A percentile compares a stretch with the other conserved stretches of the same genome.
These are phyloP conservation scores for Calycina herbarum DNA, from an alignment of 2,329 filamentous ascomycete genomes.

Conservation along the genomic window DNA sequence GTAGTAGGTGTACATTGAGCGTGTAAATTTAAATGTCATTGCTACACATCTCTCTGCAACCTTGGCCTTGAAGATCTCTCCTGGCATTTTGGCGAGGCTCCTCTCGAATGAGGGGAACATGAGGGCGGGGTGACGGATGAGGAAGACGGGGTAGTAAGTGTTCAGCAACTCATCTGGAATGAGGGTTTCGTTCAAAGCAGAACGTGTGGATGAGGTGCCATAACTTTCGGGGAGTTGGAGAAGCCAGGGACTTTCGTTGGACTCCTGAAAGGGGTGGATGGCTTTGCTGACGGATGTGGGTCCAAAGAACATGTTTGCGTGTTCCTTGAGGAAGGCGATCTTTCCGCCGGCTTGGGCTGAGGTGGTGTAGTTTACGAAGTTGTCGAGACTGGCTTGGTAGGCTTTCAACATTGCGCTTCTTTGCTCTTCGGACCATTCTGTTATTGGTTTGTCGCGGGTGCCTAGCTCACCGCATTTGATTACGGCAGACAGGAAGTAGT, in stretches of 20 bases:
- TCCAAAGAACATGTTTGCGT: conserved; percentile 35
- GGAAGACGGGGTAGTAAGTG: conserved; percentile 39
- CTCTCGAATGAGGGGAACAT: conserved; percentile 39
- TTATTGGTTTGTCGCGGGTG: conserved; percentile 21
- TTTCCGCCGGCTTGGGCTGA: conserved; percentile 33
- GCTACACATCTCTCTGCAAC: conserved; percentile 6
- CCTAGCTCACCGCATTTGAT: background rate
- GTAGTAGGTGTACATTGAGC: conserved; percentile 41
- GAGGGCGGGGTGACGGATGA: conserved; percentile 43
- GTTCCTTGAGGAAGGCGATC: conserved; percentile 40
- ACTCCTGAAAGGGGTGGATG: conserved; percentile 14
- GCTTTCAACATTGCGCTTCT: conserved; percentile 24
- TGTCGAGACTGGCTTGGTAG: conserved; percentile 35
- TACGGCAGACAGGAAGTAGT: conserved; percentile 12
- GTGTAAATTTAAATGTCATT: conserved; percentile 38
- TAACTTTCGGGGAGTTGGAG: conserved; percentile 2
- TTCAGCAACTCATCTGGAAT: conserved; percentile 41
- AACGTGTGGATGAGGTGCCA: background rate
- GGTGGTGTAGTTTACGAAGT: conserved; percentile 31
- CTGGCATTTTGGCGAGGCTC: background rate
- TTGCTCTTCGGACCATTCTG: conserved; percentile 36
- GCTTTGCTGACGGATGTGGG: conserved; percentile 26
- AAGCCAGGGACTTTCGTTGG: conserved; percentile 9
- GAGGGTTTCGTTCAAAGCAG: conserved; percentile 32
- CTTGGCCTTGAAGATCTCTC: background rate